phyloP scores from a whole-genome alignment of 805 yeast species.

The Osmozyma mogii region DNA sequence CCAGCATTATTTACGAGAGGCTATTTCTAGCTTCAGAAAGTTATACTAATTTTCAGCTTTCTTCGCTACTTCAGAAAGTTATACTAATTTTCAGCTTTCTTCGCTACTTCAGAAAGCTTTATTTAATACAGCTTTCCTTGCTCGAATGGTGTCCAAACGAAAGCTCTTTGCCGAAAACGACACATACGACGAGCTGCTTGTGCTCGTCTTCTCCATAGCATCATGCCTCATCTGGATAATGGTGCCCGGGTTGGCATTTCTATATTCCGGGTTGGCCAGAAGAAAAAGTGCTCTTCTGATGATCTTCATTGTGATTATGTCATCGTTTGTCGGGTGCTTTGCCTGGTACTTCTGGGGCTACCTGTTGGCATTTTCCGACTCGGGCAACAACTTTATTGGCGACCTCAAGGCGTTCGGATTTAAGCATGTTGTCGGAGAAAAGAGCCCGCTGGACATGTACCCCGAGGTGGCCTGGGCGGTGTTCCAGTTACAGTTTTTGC shows the following conservation, averaged over 20 bases:
- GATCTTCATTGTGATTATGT: slow-evolving; percentile 72
- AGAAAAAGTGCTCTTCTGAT: slow-evolving; percentile 83
- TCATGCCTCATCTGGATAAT: slow-evolving; percentile 74
- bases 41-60: too few relatives aligned
- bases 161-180: not conserved
- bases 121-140: too few relatives aligned
- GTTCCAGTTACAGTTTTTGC: slow-evolving; percentile 85
- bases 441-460: slow-evolving; percentile 35
- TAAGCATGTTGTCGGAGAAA: slow-evolving; percentile 53
- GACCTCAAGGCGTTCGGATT: slow-evolving; percentile 78
- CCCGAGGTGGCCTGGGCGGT: slow-evolving; percentile 83
- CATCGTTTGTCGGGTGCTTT: slow-evolving; percentile 65
- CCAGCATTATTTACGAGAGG: too few relatives aligned
- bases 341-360: slow-evolving; percentile 99
- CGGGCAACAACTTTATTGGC: slow-evolving; percentile 84
- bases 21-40: too few relatives aligned
- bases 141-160: too few relatives aligned
- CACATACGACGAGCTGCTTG: slow-evolving; percentile 13
- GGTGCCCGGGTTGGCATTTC: slow-evolving; percentile 92
- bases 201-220: slow-evolving; percentile 45
- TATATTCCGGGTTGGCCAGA: slow-evolving; percentile 86
- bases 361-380: slow-evolving; percentile 76
- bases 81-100: too few relatives aligned
- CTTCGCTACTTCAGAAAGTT: too few relatives aligned
- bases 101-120: too few relatives aligned